Base-by-base conservation (phyloP, 371 early-diverging fungal species). In the Apophysomyces elegans region DNA sequence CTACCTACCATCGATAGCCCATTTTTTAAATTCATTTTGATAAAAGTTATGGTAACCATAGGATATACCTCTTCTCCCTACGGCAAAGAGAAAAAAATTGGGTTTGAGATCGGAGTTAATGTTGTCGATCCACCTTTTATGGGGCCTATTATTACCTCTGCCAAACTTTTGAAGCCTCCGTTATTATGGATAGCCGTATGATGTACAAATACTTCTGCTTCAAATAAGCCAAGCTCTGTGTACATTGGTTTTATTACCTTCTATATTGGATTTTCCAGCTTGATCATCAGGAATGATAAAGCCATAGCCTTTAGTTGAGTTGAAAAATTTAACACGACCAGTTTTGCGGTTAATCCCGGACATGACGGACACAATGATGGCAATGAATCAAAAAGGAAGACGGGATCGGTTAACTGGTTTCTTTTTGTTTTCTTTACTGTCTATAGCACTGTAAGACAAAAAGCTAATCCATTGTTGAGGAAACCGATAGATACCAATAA, bases 311-410 rank as follows among this genome's bases (percentile, higher is more conserved):
- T 95, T 95, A 70, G 84, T 87, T 62, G 88, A 85, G 75, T 92
- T 93, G 79, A 95, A 95, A 73, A 94, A 95, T 87, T 95, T 93
- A 74, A 93, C 93, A 50, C 74, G 85, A 16, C 95, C 94, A 61
- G 82, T 84, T 62, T 84, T 83, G 26, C 87, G 85, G 43, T 61
- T 50, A 16, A 58, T 37, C 71, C 63, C 32, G 58, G 73, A 71
- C 60, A 71, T 76, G 71, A 72, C 78, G 61, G 67, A 54, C 32
- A 26, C 38, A 14, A 68, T 18, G 38, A 38, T 39, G 47, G 37
- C 41, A 47, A 64, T 69, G 32, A 50, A 56, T 61, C 50, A 66
- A 64, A 57, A 69, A 69, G 5, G 13, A 21, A 9, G 54, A 50
- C 54, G 54, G 21, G 54, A 50, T 50, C 54, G n/a, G 7, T 26